Evolutionary conservation across 1,284 basidiomycete genomes (phyloP).

Genomic region (Austroboletus novae-zelandiae): DNA sequence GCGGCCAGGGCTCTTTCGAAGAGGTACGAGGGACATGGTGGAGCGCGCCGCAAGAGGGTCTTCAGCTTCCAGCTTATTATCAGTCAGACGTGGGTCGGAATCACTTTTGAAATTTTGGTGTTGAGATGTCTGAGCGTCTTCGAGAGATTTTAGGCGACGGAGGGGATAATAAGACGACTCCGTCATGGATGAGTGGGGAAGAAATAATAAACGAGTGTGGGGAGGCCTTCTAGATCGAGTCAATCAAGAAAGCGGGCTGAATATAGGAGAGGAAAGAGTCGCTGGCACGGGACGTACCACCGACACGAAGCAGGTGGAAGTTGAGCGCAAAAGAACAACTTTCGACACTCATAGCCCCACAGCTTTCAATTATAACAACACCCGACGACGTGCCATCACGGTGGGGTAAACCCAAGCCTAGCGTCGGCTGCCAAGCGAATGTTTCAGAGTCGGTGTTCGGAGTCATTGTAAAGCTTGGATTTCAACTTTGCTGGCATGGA

Average conservation of each 20-base stretch:
- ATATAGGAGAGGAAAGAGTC: not conserved
- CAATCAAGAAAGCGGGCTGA: not conserved
- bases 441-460: too few species aligned
- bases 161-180: constrained; percentile 21
- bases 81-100: not conserved
- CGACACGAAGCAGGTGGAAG: not conserved
- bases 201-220: constrained; percentile 10
- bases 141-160: constrained; percentile 5
- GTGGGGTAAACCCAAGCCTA: not conserved
- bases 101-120: not conserved
- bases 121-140: not conserved
- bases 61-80: not conserved
- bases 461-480: too few species aligned
- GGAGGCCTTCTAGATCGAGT: not conserved
- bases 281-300: constrained; percentile 1
- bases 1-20: not conserved
- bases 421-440: not conserved
- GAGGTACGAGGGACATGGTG: constrained; percentile 5
- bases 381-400: not conserved
- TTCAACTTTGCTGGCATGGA: too few species aligned
- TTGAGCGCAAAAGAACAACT: not conserved
- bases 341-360: not conserved
- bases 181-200: constrained; percentile 8
- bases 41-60: not conserved
- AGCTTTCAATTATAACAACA: not conserved